Evolutionary conservation across 2,329 filamentous ascomycete genomes (phyloP), one percentile per base, ranked within the genome.

Genomic region (Colletotrichum eleusines): DNA sequence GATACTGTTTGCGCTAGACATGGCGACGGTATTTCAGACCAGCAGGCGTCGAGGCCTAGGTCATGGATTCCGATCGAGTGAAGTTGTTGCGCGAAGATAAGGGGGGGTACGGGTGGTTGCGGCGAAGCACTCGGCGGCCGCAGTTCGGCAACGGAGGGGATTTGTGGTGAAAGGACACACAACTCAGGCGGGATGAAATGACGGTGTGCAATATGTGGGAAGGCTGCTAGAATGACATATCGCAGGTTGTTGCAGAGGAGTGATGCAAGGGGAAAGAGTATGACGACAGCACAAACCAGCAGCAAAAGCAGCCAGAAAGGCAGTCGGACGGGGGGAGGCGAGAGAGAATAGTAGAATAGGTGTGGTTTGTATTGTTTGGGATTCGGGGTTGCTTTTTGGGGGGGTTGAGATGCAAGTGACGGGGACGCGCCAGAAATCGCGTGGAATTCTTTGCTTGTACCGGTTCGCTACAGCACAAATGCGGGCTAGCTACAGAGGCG

Each of bases 1-100:
- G 86, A 92, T 91, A 78, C 86, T 90, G 79, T 90, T 89, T 77
- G 84, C 84, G 81, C 85, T 84, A 70, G 87, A 88, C 86, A 87
- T 88, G 80, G 76, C 82, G 83, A 76, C 77, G 77, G 73, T 74
- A 74, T 48, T 72, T 48, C 61, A 69, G 66, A 73, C 65, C 59
- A 54, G 62, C 40, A 54, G 60, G 28, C 66, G 66, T 72, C 66
- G 66, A 63, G 54, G 33, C 42, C 69, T 58, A 61, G 48, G 60
- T 70, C 69, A 70, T 72, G 69, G 69, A 51, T 66, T 46, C 48
- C 54, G 66, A 61, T 69, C 65, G 53, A 66, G 38, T 28, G 20
- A 57, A 48, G 31, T 28, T 33, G 48, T 53, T 71, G 66, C 60
- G 35, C 48, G 26, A 31, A 48, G 26, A 60, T 35, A 51, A 35